Base-by-base conservation (phyloP, 2,329 filamentous ascomycete genomes). In the Cercospora nicotianae region DNA sequence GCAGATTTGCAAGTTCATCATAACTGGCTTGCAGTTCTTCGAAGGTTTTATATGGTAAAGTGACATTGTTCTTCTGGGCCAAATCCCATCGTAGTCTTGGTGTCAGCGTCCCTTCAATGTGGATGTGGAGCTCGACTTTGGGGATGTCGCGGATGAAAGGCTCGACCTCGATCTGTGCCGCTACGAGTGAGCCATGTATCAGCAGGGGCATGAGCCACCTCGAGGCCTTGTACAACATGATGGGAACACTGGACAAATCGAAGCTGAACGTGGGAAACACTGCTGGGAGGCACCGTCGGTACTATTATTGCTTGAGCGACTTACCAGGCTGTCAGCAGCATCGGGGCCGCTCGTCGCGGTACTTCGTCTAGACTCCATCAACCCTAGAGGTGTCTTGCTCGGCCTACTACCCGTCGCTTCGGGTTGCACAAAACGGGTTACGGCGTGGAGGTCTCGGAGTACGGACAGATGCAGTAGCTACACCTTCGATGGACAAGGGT, bases 41-140 rank as follows among this genome's bases (percentile, higher is more conserved):
- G 26, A 78, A 75, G 7, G 76, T 76, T 12, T 69, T 60, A 59
- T 73, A 70, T 10, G 63, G 60, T 13, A 73, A 64, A n/a, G 48
- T 65, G 45, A 68, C 61, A 30, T 59, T 60, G 67, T 83, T 83
- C 20, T 79, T 78, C 30, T 78, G 76, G 2, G 81, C 76, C 9
- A 83, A 75, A 30, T 78, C 77, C 81, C 81, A 83, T 62, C 79
- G 77, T 1, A 83, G 74, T 18, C 77, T 72, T 0, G 81, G 79
- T 1, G 76, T 79, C n/a, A 83, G 72, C 1, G 80, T 82, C 6
- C 82, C 82, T 75, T 84, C 82, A 60, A 84, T 81, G 72, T 84
- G 82, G 23, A 84, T 66, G 69, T 84, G 82, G 6, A 83, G 80
- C 69, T 84, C 82, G 26, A 83, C 79, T 64, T 83, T 83, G 5